Evolutionary conservation across 2,329 filamentous ascomycete genomes (phyloP).

Genomic region (Westerdykella aurantiaca): DNA sequence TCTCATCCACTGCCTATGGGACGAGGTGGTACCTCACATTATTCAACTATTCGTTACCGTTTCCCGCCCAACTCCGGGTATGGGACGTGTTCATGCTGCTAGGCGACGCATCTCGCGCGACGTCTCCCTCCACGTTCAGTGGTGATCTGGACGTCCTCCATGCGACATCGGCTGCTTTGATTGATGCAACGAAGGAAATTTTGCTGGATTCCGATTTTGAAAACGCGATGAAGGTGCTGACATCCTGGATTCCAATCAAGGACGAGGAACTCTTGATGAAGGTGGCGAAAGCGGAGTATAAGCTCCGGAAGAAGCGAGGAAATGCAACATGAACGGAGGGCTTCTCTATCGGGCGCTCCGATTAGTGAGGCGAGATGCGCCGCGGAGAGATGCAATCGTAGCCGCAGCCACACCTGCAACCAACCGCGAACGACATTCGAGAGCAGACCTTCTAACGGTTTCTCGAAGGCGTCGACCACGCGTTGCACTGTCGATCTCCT

Average conservation of each 20-base stretch:
- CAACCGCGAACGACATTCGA: conserved; percentile 13
- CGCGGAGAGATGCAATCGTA: conserved; percentile 4
- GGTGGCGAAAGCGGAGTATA: conserved; percentile 83
- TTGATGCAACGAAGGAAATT: conserved; percentile 83
- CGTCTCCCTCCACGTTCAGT: conserved; percentile 36
- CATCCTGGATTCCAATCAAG: conserved; percentile 87
- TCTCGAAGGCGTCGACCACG: conserved; percentile 19
- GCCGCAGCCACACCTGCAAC: conserved; percentile 9
- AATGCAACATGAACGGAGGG: conserved; percentile 17
- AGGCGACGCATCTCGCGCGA: conserved; percentile 59
- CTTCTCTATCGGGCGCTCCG: conserved; percentile 3
- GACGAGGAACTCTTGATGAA: conserved; percentile 92
- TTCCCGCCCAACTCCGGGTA: conserved; percentile 85
- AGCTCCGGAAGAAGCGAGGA: conserved; percentile 53
- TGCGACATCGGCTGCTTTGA: conserved; percentile 80
- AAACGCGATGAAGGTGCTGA: conserved; percentile 94
- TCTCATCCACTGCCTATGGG: conserved; percentile 87
- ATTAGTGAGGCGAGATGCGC: not conserved
- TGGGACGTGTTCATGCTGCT: conserved; percentile 98
- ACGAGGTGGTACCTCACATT: conserved; percentile 96
- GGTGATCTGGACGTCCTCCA: conserved; percentile 81
- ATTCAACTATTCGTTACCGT: conserved; percentile 95
- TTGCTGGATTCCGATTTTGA: conserved; percentile 93
- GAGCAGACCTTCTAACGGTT: conserved; percentile 18
- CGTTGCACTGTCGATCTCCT: conserved; percentile 20